phyloP scores from a whole-genome alignment of 108 stramenopile species.

The Cyclotella choctawhatcheeana region DNA sequence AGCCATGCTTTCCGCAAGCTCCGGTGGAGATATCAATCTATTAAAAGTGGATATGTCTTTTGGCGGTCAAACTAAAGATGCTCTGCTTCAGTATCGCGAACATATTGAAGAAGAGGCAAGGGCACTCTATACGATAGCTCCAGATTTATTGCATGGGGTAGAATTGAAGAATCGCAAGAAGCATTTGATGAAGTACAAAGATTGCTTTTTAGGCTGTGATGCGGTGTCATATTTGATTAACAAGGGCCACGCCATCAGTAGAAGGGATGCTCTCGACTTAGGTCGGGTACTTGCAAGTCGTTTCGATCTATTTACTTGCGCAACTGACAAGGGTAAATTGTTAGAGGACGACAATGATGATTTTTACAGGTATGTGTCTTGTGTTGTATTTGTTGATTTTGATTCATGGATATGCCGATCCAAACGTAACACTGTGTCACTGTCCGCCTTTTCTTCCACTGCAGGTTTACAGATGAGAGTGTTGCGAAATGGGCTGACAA shows the following conservation, averaged over 20 bases:
- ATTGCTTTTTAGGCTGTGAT: slow-evolving; percentile 42
- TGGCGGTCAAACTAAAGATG: slow-evolving; percentile 17
- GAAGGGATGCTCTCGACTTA: slow-evolving; percentile 67
- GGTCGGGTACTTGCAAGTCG: slow-evolving; percentile 50
- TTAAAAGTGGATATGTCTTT: slow-evolving; percentile 5
- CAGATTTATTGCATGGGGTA: slow-evolving; percentile 3
- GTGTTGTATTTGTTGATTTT: no score
- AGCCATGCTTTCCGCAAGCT: slow-evolving; percentile 22
- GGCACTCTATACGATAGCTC: slow-evolving; percentile 30
- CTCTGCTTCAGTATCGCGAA: slow-evolving; percentile 39
- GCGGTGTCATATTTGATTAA: slow-evolving; percentile 60
- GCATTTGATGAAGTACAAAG: slow-evolving; percentile 13
- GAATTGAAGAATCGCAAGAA: slow-evolving; percentile 20
- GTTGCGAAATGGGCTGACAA: not conserved
- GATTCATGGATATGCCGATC: no score
- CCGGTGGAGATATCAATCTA: slow-evolving; percentile 29
- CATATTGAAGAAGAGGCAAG: slow-evolving; percentile 62
- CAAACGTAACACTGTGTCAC: no score
- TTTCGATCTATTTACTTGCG: slow-evolving; percentile 57
- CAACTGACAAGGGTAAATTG: slow-evolving; percentile 46
- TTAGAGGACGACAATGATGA: slow-evolving; percentile 58
- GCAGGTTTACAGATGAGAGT: slow-evolving; percentile 45
- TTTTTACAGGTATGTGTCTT: no score
- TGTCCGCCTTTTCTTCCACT: no score
- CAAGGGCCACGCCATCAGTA: slow-evolving; percentile 35